These are phyloP conservation scores for Erigeron philadelphicus DNA, from an alignment of 140 eudicot genomes.

Conservation along the genomic window DNA sequence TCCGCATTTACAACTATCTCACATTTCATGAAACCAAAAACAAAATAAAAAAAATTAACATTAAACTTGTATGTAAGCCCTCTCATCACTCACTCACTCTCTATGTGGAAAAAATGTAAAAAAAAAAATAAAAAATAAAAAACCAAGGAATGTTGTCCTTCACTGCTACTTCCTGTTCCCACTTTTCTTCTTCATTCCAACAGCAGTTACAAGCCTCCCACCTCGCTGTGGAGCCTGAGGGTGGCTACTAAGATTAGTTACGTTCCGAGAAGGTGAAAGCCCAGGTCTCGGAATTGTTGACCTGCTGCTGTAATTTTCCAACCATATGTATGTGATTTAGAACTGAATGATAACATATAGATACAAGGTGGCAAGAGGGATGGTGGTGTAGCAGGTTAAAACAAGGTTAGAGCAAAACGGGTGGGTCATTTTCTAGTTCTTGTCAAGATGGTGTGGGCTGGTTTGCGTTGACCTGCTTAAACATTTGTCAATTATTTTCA, in stretches of 20 bases:
- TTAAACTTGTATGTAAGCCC: constrained; percentile 22
- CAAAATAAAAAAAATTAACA: constrained; percentile 18
- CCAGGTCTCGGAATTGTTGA: constrained; percentile 49
- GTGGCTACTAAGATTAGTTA: constrained; percentile 32
- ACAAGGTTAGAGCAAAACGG: too few relatives aligned
- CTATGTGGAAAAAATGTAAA: constrained; percentile 29
- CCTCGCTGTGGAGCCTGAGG: constrained; percentile 38
- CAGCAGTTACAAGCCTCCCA: constrained; percentile 46
- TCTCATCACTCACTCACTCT: constrained; percentile 41
- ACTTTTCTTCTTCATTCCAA: constrained; percentile 60
- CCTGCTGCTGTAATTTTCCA: constrained; percentile 42
- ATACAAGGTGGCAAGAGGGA: too few relatives aligned
- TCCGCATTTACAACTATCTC: constrained; percentile 41
- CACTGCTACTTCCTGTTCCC: constrained; percentile 53
- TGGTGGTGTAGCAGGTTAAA: too few relatives aligned
- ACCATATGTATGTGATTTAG: constrained; percentile 7
- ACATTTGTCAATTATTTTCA: too few relatives aligned
- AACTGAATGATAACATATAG: constrained; percentile 5
- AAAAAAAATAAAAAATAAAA: constrained; percentile 21
- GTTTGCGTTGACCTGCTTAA: too few relatives aligned
- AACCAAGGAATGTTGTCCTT: constrained; percentile 16
- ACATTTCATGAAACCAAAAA: constrained; percentile 24
- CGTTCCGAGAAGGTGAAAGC: constrained; percentile 57
- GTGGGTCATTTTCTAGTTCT: too few relatives aligned
- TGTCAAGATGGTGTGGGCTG: too few relatives aligned